Conservation (phyloP, 345 rosid species). For the Reutealis trisperma region DNA sequence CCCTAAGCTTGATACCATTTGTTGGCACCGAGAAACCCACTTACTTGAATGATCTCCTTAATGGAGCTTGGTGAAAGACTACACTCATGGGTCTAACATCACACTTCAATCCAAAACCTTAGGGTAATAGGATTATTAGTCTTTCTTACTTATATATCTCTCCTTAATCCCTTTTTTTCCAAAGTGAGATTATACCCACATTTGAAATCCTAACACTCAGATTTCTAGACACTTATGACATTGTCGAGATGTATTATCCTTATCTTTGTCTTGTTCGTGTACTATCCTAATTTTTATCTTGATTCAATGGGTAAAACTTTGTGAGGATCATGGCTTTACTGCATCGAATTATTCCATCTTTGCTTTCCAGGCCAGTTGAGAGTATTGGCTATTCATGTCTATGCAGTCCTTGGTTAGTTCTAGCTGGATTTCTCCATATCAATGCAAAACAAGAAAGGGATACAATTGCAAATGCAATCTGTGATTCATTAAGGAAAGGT, state of each 20-base stretch:
- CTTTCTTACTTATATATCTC: too few species aligned
- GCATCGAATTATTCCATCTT: slow-evolving; percentile 5
- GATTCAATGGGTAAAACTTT: slow-evolving; percentile 6
- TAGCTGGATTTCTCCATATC: slow-evolving; percentile 14
- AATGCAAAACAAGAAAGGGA: slow-evolving; percentile 1
- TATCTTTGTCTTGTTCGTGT: background rate
- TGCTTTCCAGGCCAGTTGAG: slow-evolving; percentile 1
- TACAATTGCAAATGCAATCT: slow-evolving; percentile 11
- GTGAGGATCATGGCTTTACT: slow-evolving; percentile 9
- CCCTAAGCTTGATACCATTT: too few species aligned
- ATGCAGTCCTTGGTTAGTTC: background rate
- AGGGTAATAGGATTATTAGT: too few species aligned
- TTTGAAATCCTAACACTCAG: background rate
- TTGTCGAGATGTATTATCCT: background rate
- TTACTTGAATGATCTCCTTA: too few species aligned
- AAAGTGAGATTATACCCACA: too few species aligned
- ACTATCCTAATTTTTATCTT: background rate
- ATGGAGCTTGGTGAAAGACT: too few species aligned
- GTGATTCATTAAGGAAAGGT: slow-evolving; percentile 29
- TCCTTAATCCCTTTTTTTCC: too few species aligned
- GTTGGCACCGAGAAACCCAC: too few species aligned
- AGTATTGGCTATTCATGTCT: slow-evolving; percentile 3
- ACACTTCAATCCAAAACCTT: too few species aligned
- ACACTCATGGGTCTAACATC: too few species aligned
- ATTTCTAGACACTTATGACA: background rate